Percentiles rank a stretch among this genome's conserved stretches.
These are phyloP conservation scores for Waitea zeae DNA, from an alignment of 1,284 basidiomycete genomes.

Conservation along the genomic window DNA sequence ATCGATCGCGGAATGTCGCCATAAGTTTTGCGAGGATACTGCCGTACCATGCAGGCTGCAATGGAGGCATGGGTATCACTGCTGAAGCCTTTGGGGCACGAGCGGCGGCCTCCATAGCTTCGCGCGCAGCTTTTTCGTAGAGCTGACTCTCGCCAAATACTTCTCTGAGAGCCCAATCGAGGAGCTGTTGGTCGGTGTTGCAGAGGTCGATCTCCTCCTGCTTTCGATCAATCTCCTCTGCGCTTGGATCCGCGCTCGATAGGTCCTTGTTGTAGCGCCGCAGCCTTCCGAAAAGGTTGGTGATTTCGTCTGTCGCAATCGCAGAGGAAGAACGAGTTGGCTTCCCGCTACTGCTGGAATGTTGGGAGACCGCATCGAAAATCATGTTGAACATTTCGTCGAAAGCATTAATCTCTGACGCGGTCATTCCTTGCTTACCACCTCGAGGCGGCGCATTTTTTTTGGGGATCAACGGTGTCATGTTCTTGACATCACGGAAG, in stretches of 20 bases:
- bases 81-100: slow-evolving; percentile 6
- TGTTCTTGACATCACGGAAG: slow-evolving; percentile 23
- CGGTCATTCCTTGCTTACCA: slow-evolving; percentile 45
- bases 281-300: slow-evolving; percentile 22
- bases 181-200: slow-evolving; percentile 49
- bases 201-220: slow-evolving; percentile 63
- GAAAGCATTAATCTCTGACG: slow-evolving; percentile 43
- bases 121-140: slow-evolving; percentile 28
- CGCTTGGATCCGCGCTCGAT: slow-evolving; percentile 31
- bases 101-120: slow-evolving; percentile 15
- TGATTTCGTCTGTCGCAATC: slow-evolving; percentile 4
- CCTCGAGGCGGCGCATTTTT: slow-evolving; percentile 4
- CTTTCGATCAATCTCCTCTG: slow-evolving; percentile 52
- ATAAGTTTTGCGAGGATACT: slow-evolving; percentile 61
- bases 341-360: slow-evolving; percentile 9
- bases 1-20: slow-evolving; percentile 57
- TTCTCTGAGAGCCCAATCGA: slow-evolving; percentile 59
- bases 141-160: slow-evolving; percentile 44
- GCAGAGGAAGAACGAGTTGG: slow-evolving; percentile 3
- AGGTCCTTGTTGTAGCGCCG: slow-evolving; percentile 27
- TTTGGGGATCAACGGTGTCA: slow-evolving; percentile 10
- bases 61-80: slow-evolving; percentile 14
- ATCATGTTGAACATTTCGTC: slow-evolving; percentile 60
- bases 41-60: slow-evolving; percentile 53
- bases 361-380: slow-evolving; percentile 33